Percentiles rank a stretch among this genome's conserved stretches.
These are phyloP conservation scores for Penicillium brevicompactum DNA, from an alignment of 2,329 filamentous ascomycete species.

Conservation along the genomic window DNA sequence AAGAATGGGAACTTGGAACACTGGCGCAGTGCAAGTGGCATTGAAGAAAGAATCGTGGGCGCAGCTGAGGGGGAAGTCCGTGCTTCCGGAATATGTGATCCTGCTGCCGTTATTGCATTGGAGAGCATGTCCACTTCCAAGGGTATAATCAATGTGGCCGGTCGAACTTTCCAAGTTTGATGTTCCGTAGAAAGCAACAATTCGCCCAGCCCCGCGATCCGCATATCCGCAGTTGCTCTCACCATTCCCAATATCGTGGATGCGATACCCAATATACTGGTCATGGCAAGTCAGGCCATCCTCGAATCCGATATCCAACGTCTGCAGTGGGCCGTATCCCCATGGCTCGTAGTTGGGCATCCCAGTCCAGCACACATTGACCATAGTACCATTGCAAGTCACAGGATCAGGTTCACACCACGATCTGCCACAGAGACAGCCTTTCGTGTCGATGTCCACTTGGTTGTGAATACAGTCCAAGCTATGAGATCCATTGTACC, in stretches of 20 bases:
- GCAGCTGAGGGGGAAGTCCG: constrained; percentile 27
- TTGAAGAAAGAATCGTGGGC: constrained; percentile 30
- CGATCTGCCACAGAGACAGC: constrained; percentile 23
- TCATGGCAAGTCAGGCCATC: constrained; percentile 30
- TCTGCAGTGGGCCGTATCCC: constrained; percentile 30
- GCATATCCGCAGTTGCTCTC: constrained; percentile 32
- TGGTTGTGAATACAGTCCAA: constrained; percentile 20
- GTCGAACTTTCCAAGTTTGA: constrained; percentile 22
- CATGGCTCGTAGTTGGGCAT: constrained; percentile 35
- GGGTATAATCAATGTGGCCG: constrained; percentile 27
- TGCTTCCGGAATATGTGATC: constrained; percentile 30
- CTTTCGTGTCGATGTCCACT: constrained; percentile 24
- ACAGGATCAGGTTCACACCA: constrained; percentile 28
- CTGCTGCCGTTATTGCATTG: constrained; percentile 29
- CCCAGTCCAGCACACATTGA: constrained; percentile 30
- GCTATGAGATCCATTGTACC: constrained; percentile 20
- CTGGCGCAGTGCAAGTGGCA: constrained; percentile 29
- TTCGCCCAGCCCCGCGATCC: constrained; percentile 26
- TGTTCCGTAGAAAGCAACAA: constrained; percentile 31
- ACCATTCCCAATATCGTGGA: constrained; percentile 32
- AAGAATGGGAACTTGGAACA: constrained; percentile 29
- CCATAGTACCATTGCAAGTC: constrained; percentile 28
- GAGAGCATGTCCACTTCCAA: constrained; percentile 29
- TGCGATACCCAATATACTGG: constrained; percentile 31
- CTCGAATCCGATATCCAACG: constrained; percentile 27